A percentile compares a stretch with the other conserved stretches of the same genome.
phyloP scores from a whole-genome alignment of 1,284 basidiomycete species.

The Rhodotorula sp. region DNA sequence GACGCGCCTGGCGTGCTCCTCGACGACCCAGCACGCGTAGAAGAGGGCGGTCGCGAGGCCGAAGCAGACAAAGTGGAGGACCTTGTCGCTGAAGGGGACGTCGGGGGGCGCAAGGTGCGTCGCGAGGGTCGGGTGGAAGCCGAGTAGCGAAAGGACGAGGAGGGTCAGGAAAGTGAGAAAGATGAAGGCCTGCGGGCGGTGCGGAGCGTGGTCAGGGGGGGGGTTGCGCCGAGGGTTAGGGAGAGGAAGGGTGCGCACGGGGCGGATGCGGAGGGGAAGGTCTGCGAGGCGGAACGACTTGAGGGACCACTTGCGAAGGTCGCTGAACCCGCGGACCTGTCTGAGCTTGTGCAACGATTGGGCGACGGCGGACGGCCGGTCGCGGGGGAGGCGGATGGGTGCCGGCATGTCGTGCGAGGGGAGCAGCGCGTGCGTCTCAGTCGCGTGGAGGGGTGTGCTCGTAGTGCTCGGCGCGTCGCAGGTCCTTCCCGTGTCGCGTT shows the following conservation, averaged over 20 bases:
- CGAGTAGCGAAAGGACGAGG: conserved; percentile 37
- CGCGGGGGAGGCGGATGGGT: conserved; percentile 15
- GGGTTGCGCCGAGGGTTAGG: neutral
- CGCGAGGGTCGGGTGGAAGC: conserved; percentile 44
- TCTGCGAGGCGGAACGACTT: neutral
- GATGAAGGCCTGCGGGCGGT: conserved; percentile 17
- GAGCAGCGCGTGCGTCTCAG: neutral
- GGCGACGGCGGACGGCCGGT: neutral
- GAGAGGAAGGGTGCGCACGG: neutral
- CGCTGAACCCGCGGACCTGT: neutral
- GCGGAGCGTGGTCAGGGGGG: neutral
- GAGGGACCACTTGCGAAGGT: conserved; percentile 2
- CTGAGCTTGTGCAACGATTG: neutral
- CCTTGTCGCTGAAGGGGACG: conserved; percentile 76
- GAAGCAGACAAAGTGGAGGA: conserved; percentile 81
- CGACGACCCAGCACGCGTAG: conserved; percentile 83
- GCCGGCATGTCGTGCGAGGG: conserved; percentile 7
- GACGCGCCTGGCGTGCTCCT: conserved; percentile 68
- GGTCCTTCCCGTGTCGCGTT: too few species aligned
- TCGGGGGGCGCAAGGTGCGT: conserved; percentile 25
- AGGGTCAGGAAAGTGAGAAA: conserved; percentile 27
- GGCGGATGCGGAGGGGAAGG: conserved; percentile 11
- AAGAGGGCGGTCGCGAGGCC: conserved; percentile 74
- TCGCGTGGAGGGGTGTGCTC: neutral
- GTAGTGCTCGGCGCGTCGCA: neutral